Evolutionary conservation across 2,329 filamentous ascomycete genomes (phyloP).

Genomic region (Penicillium rolfsii): DNA sequence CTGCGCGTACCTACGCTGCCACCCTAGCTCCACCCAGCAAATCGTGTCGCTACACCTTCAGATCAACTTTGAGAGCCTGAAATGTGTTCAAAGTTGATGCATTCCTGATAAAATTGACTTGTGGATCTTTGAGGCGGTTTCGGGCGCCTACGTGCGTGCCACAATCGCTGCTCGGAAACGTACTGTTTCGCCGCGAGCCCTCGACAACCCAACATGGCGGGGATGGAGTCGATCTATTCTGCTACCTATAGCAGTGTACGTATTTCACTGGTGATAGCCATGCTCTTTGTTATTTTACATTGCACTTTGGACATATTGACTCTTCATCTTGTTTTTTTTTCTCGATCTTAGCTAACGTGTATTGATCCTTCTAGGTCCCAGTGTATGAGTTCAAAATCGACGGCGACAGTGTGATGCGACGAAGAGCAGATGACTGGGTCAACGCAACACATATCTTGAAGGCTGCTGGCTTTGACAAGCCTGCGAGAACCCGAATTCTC

Average conservation of each 20-base stretch:
- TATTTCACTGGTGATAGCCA: slow-evolving; percentile 9
- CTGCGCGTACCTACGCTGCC: slow-evolving; percentile 33
- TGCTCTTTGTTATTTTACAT: background rate
- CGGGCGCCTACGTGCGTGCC: slow-evolving; percentile 17
- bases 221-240: slow-evolving; percentile 59
- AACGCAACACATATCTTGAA: slow-evolving; percentile 99
- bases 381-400: slow-evolving; percentile 93
- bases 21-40: slow-evolving; percentile 32
- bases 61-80: slow-evolving; percentile 21
- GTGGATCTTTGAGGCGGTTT: slow-evolving; percentile 18
- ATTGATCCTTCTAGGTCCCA: slow-evolving; percentile 67
- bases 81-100: slow-evolving; percentile 17
- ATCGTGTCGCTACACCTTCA: slow-evolving; percentile 36
- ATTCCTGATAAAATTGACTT: slow-evolving; percentile 20
- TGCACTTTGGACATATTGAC: background rate
- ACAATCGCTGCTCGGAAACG: slow-evolving; percentile 29
- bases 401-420: slow-evolving; percentile 92
- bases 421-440: slow-evolving; percentile 92
- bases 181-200: slow-evolving; percentile 26
- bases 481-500: slow-evolving; percentile 88
- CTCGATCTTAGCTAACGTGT: background rate
- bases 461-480: slow-evolving; percentile 95
- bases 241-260: slow-evolving; percentile 67
- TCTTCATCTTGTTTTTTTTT: too few relatives aligned
- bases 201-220: slow-evolving; percentile 38